Percentiles rank a stretch among this genome's conserved stretches.
phyloP scores from a whole-genome alignment of 2,329 filamentous ascomycete species.

The Diaporthe helianthi region DNA sequence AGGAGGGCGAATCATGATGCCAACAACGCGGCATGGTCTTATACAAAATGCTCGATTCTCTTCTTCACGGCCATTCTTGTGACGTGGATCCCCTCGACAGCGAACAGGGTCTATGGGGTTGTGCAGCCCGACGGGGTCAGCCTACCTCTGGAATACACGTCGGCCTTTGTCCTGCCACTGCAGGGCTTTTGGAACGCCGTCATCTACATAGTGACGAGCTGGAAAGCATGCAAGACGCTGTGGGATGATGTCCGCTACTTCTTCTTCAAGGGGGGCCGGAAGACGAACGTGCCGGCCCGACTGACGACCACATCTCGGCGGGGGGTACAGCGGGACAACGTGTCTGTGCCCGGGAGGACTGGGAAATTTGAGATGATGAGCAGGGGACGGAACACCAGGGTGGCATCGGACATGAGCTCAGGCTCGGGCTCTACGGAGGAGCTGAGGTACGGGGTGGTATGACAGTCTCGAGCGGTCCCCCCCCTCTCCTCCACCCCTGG shows the following conservation, averaged over 20 bases:
- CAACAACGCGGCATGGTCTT: slow-evolving; percentile 71
- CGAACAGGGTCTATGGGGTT: slow-evolving; percentile 78
- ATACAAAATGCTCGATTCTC: slow-evolving; percentile 73
- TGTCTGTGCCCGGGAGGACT: background rate
- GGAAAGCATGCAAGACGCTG: slow-evolving; percentile 65
- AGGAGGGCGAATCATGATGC: slow-evolving; percentile 55
- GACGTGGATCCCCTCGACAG: slow-evolving; percentile 79
- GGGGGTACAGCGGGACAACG: background rate
- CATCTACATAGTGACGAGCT: slow-evolving; percentile 77
- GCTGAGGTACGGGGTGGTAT: background rate
- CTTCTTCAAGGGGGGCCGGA: background rate
- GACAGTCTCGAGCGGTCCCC: background rate
- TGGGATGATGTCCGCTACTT: slow-evolving; percentile 44
- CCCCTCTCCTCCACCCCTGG: background rate
- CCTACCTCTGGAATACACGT: slow-evolving; percentile 71
- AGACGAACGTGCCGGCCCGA: background rate
- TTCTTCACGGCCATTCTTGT: slow-evolving; percentile 76
- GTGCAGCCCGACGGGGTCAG: slow-evolving; percentile 60
- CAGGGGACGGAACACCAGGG: background rate
- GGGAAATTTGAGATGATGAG: slow-evolving; percentile 9
- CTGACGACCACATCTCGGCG: slow-evolving; percentile 7
- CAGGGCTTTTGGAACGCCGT: slow-evolving; percentile 87
- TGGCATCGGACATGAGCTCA: background rate
- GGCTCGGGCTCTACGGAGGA: slow-evolving; percentile 32
- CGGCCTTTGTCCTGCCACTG: slow-evolving; percentile 77